Percentiles rank a stretch among this genome's conserved stretches.
Evolutionary conservation across 73 alveolate species (phyloP).

Genomic region (Tetrahymena elliotti): DNA sequence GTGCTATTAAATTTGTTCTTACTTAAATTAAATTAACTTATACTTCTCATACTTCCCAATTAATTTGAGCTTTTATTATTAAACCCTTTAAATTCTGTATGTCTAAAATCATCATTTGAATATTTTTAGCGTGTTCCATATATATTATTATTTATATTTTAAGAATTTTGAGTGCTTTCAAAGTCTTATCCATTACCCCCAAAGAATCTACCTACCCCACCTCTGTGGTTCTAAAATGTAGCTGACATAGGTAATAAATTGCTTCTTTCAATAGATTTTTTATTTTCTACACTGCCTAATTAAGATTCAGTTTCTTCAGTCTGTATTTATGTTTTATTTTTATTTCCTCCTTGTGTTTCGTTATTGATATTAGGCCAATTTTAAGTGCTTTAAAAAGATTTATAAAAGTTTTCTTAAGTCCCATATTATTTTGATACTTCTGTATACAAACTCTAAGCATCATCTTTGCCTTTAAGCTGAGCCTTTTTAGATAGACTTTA

Average conservation of each 20-base stretch:
- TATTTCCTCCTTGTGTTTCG: neutral
- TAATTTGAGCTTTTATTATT: neutral
- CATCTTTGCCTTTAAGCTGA: neutral
- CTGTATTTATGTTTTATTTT: neutral
- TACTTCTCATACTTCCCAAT: neutral
- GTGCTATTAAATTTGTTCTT: neutral
- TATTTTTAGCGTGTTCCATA: neutral
- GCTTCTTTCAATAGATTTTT: neutral
- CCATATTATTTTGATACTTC: neutral
- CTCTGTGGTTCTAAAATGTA: neutral
- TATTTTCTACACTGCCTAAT: neutral
- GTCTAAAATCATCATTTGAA: neutral
- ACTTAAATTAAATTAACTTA: neutral
- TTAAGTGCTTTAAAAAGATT: neutral
- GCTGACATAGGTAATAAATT: neutral
- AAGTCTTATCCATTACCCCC: neutral
- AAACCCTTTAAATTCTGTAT: neutral
- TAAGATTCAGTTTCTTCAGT: neutral
- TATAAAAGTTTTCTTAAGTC: neutral
- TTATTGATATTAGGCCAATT: neutral
- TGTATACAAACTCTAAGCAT: neutral
- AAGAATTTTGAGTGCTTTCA: neutral
- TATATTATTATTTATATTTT: neutral
- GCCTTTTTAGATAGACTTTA: neutral
- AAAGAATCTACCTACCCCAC: neutral